Evolutionary conservation across 805 yeast species (phyloP).

Genomic region (Kluyveromyces wickerhamii): DNA sequence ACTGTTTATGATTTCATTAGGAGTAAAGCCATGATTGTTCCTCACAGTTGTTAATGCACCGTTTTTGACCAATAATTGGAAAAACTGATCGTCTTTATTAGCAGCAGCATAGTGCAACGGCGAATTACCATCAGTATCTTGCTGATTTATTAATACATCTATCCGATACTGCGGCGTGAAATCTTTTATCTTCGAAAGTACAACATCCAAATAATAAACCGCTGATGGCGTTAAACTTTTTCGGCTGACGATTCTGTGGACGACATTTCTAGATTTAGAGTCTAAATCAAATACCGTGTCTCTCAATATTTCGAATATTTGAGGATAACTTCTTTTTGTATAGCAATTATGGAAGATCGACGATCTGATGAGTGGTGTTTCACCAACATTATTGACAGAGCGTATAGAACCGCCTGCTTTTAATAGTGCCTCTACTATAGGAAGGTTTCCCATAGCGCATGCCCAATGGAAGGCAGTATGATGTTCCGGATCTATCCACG

Average conservation of each 20-base stretch:
- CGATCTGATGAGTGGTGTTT: constrained; percentile 80
- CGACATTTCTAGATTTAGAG: constrained; percentile 60
- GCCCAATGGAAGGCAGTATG: constrained; percentile 98
- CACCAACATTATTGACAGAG: constrained; percentile 61
- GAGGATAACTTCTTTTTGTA: constrained; percentile 71
- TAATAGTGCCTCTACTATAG: constrained; percentile 66
- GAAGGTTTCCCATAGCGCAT: constrained; percentile 83
- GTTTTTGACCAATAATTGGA: constrained; percentile 19
- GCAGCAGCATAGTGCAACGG: constrained; percentile 79
- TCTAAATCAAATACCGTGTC: constrained; percentile 77
- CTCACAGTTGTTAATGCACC: constrained; percentile 38
- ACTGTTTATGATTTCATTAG: constrained; percentile 32
- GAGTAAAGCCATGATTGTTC: constrained; percentile 31
- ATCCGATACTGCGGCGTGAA: constrained; percentile 54
- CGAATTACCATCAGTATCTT: constrained; percentile 77
- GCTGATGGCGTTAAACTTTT: constrained; percentile 70
- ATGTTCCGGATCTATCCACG: constrained; percentile 87
- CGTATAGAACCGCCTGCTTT: constrained; percentile 61
- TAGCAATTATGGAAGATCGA: constrained; percentile 84
- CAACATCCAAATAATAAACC: constrained; percentile 68
- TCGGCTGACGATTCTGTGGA: constrained; percentile 79
- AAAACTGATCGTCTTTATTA: constrained; percentile 51
- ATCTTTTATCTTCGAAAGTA: constrained; percentile 66
- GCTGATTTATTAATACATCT: constrained; percentile 49
- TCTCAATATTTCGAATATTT: constrained; percentile 64